Evolutionary conservation across 2,329 filamentous ascomycete species (phyloP), one percentile per base, ranked within the genome.

Genomic region (Arthrocladium fulminans): DNA sequence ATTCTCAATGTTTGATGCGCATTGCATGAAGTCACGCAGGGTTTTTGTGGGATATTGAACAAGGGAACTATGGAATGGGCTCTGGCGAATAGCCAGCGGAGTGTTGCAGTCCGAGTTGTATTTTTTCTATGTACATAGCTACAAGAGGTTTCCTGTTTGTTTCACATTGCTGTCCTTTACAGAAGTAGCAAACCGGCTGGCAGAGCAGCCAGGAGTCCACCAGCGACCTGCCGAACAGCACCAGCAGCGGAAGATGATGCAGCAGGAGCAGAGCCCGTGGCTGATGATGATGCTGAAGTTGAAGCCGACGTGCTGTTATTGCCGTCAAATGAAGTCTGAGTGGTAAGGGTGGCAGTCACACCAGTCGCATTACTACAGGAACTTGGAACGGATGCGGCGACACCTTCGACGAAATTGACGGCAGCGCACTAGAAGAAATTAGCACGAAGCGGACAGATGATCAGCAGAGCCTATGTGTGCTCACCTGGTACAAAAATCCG

Each of bases 321-420:
- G 24, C 24, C 24, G 23, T 32, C 27, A 19, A 56, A 54, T 32
- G 43, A 44, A 13, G 52, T 48, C 32, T 53, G 29, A 23, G 50
- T 46, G 9, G 52, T 56, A 15, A 54, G 13, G 19, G 48, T 63
- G 6, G 74, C 70, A 3, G 67, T 69, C 38, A 86, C 68, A 27
- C 74, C 76, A 8, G 73, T 78, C 54, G 71, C 73, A 55, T 79
- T 84, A 54, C 66, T 68, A 73, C 83, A 87, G 49, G 73, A 65
- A 34, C 67, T 66, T 13, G 50, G 39, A 29, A 54, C 44, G 3
- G 50, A 47, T 30, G 41, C 29, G 45, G 51, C 51, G 43, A 49
- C 40, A 15, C 54, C 54, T 17, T 39, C 29, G 23, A 56, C 50
- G 40, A 56, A 56, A 43, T 54, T 54, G 43, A 56, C 54, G 37